Evolutionary conservation across 2,329 filamentous ascomycete genomes (phyloP), one percentile per base, ranked within the genome.

Genomic region (Fusarium verrucosum): DNA sequence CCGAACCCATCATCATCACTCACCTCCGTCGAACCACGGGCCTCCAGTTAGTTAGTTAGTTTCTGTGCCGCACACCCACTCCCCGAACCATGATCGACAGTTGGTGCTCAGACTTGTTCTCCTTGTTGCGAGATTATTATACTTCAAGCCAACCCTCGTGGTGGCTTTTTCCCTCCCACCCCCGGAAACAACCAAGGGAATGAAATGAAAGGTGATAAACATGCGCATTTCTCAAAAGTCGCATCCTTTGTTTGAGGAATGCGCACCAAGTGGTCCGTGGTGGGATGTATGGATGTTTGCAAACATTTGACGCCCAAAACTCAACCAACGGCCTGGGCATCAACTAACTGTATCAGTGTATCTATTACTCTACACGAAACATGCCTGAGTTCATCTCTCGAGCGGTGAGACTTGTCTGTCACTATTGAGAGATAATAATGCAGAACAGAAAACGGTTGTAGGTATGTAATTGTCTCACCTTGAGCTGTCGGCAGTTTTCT

Each of bases 1-100:
- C 68, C 69, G 64, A 71, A 71, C 68, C 66, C 68, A 71, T 59
- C 54, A 36, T 53, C n/a, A n/a, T n/a, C n/a, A n/a, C n/a, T n/a
- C n/a, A n/a, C n/a, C 20, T 50, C 50, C 57, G 46, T 62, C 49
- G 20, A 44, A 56, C 50, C 55, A 53, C 47, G 50, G 53, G 32
- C 49, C 54, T 58, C 32, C 20, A 10, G 10, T 40, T 44, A 57
- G 19, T 13, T 30, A 46, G 17, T 37, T 61, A 30, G 16, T 36
- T 23, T n/a, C 44, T 50, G 56, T 42, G 61, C 60, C 60, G 40
- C 51, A 63, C 40, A 50, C 51, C 64, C 65, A 65, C 62, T 50
- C 49, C 40, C 58, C 67, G 56, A 66, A 61, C 68, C 52, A 62
- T 63, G 68, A 70, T 70, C 68, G 68, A 50, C 68, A 49, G 28